Evolutionary conservation across 306 rosid species (phyloP), one percentile per base, ranked within the genome.

Genomic region (Dalbergia cultrata): DNA sequence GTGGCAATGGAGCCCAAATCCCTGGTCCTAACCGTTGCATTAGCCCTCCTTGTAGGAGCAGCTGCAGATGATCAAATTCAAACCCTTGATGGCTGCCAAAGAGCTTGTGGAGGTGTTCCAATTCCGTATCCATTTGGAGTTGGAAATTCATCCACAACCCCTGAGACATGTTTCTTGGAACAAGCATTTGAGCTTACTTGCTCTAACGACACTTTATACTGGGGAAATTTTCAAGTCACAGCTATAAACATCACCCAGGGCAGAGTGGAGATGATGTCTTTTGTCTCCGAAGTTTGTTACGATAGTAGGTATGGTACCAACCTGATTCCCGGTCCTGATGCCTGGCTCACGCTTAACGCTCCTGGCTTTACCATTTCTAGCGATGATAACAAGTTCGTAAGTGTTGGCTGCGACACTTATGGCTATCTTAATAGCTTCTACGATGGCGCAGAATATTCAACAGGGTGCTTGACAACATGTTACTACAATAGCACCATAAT

Each of bases 351-450:
- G 8, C 17, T 1, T n/a, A 1, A 26, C 31, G 5, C 6, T 0
- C 16, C 72, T 14, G 41, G 8, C 21, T 79, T 59, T 54, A 61
- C 77, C 54, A 70, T 79, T 37, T 70, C 77, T 10, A 70, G 52
- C 52, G 13, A 1, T 16, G 13, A 21, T 4, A 79, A 79, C 83
- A 70, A 49, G 72, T 70, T 79, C 65, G 1, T 61, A 3, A 70
- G 65, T 6, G 56, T 79, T 6, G 83, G 83, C 7, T 79, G 83
- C 3, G 83, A 79, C 45, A 34, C 77, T 2, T 22, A 49, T 4
- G 71, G 72, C 31, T 59, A 33, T n/a, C n/a, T 79, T 3, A 49
- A 35, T 10, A 60, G 70, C 39, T 61, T 59, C 3, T n/a, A 3
- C n/a, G 13, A 61, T 19, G n/a, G 37, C 1, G 3, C 0, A 0